These are phyloP conservation scores for Ambrosia hybrid DNA, from an alignment of 140 eudicot species.

Conservation along the genomic window DNA sequence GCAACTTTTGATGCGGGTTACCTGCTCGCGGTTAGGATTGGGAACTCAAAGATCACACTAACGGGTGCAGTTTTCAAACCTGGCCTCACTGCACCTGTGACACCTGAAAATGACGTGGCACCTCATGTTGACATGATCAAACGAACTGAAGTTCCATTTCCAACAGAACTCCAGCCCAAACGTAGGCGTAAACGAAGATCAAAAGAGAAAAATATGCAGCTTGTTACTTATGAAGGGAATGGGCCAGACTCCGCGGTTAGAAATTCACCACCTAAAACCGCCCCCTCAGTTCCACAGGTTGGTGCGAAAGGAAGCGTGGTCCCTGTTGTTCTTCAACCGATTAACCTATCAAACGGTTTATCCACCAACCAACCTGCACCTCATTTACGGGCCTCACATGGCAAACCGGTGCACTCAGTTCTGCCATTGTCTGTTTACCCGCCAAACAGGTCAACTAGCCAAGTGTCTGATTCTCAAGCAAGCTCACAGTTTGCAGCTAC, in stretches of 20 bases:
- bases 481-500: slow-evolving; percentile 38
- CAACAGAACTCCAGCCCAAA: slow-evolving; percentile 34
- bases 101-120: slow-evolving; percentile 83
- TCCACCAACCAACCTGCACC: slow-evolving; percentile 45
- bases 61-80: slow-evolving; percentile 95
- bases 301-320: slow-evolving; percentile 66
- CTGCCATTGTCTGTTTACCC: slow-evolving; percentile 61
- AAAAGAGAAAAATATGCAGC: slow-evolving; percentile 46
- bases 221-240: slow-evolving; percentile 24
- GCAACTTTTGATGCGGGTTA: slow-evolving; percentile 88
- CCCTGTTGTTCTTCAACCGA: slow-evolving; percentile 74
- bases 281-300: slow-evolving; percentile 45
- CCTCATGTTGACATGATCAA: slow-evolving; percentile 75
- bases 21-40: slow-evolving; percentile 73
- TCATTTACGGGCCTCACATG: slow-evolving; percentile 43
- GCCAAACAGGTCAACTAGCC: slow-evolving; percentile 47
- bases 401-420: slow-evolving; percentile 57
- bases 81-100: slow-evolving; percentile 73
- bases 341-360: slow-evolving; percentile 42
- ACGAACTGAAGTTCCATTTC: slow-evolving; percentile 56
- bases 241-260: slow-evolving; percentile 19
- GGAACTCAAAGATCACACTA: slow-evolving; percentile 68
- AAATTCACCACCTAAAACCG: neutral
- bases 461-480: slow-evolving; percentile 38
- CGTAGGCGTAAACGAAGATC: slow-evolving; percentile 46